phyloP scores from a whole-genome alignment of 208 protist genomes.

The Leishmania gerbilli region DNA sequence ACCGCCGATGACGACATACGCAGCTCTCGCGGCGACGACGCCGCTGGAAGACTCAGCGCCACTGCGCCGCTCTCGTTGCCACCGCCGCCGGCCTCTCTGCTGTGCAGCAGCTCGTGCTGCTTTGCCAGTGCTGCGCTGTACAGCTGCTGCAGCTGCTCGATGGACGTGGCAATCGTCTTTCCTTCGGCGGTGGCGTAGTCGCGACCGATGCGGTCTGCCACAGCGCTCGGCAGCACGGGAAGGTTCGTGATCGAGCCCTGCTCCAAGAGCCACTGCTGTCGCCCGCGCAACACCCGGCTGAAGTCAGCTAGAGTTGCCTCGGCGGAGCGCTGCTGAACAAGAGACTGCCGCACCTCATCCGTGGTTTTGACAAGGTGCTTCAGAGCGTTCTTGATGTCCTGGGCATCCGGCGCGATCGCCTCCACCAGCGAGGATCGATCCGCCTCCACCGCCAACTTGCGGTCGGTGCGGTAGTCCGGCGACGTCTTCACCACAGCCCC shows the following conservation, averaged over 20 bases:
- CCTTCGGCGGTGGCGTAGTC: constrained; percentile 75
- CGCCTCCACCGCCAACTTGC: constrained; percentile 34
- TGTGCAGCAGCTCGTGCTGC: constrained; percentile 10
- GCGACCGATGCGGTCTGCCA: constrained; percentile 44
- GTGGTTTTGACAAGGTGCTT: constrained; percentile 36
- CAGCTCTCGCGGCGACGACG: constrained; percentile 3
- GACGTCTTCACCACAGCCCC: constrained; percentile 28
- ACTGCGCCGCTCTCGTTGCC: background rate
- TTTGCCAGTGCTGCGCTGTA: constrained; percentile 5
- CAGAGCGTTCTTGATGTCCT: constrained; percentile 36
- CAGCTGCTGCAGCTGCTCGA: constrained; percentile 54
- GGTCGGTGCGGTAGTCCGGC: constrained; percentile 26
- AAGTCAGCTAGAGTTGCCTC: constrained; percentile 70
- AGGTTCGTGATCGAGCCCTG: constrained; percentile 28
- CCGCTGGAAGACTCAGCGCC: background rate
- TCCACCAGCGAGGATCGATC: constrained; percentile 31
- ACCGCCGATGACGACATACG: background rate
- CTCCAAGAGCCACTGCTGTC: constrained; percentile 54
- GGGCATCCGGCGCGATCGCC: constrained; percentile 33
- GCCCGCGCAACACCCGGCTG: constrained; percentile 48
- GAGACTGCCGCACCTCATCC: constrained; percentile 35
- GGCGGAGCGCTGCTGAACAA: constrained; percentile 38
- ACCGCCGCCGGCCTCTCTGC: background rate
- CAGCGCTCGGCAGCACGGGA: constrained; percentile 35
- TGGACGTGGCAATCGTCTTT: constrained; percentile 58